Conservation (phyloP, 371 early-diverging fungal genomes). For the Mucor mucedo region DNA sequence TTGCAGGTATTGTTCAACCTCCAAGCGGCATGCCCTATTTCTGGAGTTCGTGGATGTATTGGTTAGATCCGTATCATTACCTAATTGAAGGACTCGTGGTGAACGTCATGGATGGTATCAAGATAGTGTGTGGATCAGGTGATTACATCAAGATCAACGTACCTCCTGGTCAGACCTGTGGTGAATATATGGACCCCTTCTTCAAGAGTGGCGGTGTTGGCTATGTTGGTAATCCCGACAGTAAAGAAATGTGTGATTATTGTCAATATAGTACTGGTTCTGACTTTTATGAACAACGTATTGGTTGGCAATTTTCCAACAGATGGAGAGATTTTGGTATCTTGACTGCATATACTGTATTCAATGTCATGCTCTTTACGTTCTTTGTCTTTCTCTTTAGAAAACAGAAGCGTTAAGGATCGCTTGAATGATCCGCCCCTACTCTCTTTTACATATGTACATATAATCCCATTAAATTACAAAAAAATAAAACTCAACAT, state of each 20-base stretch:
- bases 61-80: conserved; percentile 74
- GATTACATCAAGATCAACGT: conserved; percentile 61
- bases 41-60: conserved; percentile 82
- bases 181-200: conserved; percentile 62
- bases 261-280: conserved; percentile 66
- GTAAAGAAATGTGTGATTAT: conserved; percentile 62
- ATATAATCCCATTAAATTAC: background rate
- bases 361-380: conserved; percentile 54
- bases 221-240: conserved; percentile 57
- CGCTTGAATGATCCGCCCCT: background rate
- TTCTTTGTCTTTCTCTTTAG: conserved; percentile 50
- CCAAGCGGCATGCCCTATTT: conserved; percentile 69
- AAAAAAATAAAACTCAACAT: background rate
- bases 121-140: conserved; percentile 51
- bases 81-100: conserved; percentile 74
- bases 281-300: conserved; percentile 50
- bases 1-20: conserved; percentile 76
- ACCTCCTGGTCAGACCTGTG: conserved; percentile 70
- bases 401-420: conserved; percentile 26
- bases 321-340: conserved; percentile 77
- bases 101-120: conserved; percentile 63
- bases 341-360: conserved; percentile 57
- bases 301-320: conserved; percentile 67
- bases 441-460: background rate
- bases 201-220: conserved; percentile 52